Base-by-base conservation (phyloP, 495 filamentous ascomycete species). In the Acidomyces sp. region DNA sequence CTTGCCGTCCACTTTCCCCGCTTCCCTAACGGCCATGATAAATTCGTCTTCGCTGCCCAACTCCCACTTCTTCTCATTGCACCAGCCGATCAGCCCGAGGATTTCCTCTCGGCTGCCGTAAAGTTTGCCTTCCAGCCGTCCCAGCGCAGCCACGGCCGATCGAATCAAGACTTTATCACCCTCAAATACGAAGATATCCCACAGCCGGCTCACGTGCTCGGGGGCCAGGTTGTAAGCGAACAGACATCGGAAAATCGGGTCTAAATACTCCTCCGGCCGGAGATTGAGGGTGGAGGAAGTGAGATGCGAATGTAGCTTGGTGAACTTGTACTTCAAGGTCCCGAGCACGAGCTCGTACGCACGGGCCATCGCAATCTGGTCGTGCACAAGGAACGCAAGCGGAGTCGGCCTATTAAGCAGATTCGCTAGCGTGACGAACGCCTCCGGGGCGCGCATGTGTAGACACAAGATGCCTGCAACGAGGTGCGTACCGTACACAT, bases 161-260 rank as follows among this genome's bases (percentile, higher is more conserved):
- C 88, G 71, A 17, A 95, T 74, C 9, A 93, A 65, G 11, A 85
- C 68, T 6, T 73, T 68, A 51, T 96, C 90, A 2, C 86, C 87
- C 56, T 97, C 90, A 43, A 96, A 93, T 2, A 88, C 78, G 64
- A 85, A 90, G 19, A 93, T 81, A 54, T 97, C 90, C 85, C 85
- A 95, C 3, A 96, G 65, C 9, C 90, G 70, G 21, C 76, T 76
- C 10, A 74, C 74, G 37, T 79, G 70, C 47, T 94, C 88, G 2
- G 93, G 60, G n/a, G 68, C 63, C 2, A 80, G 60, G 11, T 66
- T 63, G 41, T 68, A 65, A 3, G 70, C 68, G 39, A 78, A 71
- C 15, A 79, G 61, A 6, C 67, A 69, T 24, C 66, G 61, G 57
- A 78, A 72, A 49, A 78, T 69, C 1, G 72, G 67, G 25, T 73